Evolutionary conservation across 2,329 filamentous ascomycete genomes (phyloP).

Genomic region (Cladophialophora yegresii): DNA sequence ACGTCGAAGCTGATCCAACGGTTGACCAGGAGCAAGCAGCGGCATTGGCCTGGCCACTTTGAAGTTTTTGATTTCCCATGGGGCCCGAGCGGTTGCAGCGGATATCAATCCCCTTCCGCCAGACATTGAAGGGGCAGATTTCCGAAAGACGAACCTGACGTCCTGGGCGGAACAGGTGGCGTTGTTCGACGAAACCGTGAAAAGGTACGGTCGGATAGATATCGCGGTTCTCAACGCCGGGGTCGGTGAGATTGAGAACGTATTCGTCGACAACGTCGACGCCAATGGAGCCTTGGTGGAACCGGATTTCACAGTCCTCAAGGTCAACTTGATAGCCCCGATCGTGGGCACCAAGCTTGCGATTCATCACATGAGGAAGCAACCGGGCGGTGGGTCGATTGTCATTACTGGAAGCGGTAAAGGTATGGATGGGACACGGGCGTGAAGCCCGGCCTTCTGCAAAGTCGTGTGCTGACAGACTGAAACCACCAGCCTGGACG

Average conservation of each 20-base stretch:
- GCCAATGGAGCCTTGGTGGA: background rate
- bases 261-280: background rate
- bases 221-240: background rate
- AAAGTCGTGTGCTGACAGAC: background rate
- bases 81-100: background rate
- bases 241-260: background rate
- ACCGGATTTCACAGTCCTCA: background rate
- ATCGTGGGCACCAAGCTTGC: constrained; percentile 4
- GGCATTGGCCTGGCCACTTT: background rate
- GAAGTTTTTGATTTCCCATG: background rate
- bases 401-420: background rate
- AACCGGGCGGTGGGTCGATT: background rate
- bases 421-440: background rate
- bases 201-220: background rate
- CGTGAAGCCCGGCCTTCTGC: too few relatives aligned
- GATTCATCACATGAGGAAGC: constrained; percentile 1
- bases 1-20: background rate
- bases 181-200: background rate
- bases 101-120: background rate
- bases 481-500: background rate
- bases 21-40: background rate
- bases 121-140: background rate
- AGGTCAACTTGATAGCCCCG: constrained; percentile 2
- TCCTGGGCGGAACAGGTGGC: background rate
- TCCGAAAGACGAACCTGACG: background rate